A percentile compares a stretch with the other conserved stretches of the same genome.
These are phyloP conservation scores for Trichoderma harzianum DNA, from an alignment of 2,329 filamentous ascomycete genomes.

Conservation along the genomic window DNA sequence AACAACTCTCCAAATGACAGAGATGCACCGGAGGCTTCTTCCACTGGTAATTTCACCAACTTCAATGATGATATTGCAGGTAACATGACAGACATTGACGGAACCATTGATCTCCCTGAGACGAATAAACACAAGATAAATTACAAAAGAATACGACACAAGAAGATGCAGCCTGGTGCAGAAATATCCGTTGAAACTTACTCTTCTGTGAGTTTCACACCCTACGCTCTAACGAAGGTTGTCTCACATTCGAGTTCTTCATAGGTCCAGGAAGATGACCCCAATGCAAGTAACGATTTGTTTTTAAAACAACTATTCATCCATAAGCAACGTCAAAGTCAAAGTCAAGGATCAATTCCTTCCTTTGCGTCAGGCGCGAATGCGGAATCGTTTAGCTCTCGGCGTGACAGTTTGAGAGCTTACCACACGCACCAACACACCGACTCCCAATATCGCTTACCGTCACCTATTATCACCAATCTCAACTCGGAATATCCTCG, in stretches of 20 bases:
- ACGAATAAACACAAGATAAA: background rate
- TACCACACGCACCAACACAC: background rate
- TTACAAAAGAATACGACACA: background rate
- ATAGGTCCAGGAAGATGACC: background rate
- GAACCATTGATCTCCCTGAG: background rate
- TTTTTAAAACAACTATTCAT: background rate
- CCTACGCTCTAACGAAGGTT: background rate
- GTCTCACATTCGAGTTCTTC: background rate
- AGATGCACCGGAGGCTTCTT: background rate
- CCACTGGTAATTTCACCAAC: background rate
- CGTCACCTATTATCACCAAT: background rate
- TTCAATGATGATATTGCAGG: background rate
- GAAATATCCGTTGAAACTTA: background rate
- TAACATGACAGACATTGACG: background rate
- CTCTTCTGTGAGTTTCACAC: background rate
- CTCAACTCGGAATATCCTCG: background rate
- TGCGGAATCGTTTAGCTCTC: background rate
- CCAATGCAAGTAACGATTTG: background rate
- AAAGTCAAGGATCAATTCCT: background rate
- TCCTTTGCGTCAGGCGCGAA: background rate
- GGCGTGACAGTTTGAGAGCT: background rate
- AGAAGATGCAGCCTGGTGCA: background rate
- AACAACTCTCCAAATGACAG: background rate
- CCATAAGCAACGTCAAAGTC: background rate
- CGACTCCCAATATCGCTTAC: background rate